Evolutionary conservation across 2,329 filamentous ascomycete genomes (phyloP).

Genomic region (Pleochaeta shiraiana): DNA sequence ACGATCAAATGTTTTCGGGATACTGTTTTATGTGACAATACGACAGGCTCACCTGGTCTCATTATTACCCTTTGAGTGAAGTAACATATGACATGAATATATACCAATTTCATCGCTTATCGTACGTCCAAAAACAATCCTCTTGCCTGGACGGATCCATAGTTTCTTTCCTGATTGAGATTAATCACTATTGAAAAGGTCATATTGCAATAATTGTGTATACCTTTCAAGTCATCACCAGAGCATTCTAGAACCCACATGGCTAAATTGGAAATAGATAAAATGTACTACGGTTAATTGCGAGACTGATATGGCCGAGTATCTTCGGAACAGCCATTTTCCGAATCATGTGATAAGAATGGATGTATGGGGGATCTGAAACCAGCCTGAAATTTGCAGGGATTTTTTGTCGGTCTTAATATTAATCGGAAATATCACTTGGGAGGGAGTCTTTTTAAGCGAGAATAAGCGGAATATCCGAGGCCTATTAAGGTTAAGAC

Average conservation of each 20-base stretch:
- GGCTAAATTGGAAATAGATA: neutral
- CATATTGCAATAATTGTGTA: slow-evolving; percentile 6
- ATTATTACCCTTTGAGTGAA: neutral
- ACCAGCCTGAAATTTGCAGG: no score
- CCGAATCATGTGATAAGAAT: no score
- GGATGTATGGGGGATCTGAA: no score
- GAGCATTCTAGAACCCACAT: slow-evolving; percentile 35
- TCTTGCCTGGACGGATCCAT: slow-evolving; percentile 72
- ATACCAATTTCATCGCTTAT: slow-evolving; percentile 25
- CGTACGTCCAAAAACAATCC: slow-evolving; percentile 69
- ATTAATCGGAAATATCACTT: no score
- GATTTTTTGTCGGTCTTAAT: no score
- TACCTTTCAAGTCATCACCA: slow-evolving; percentile 29
- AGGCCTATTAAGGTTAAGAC: no score
- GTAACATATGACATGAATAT: neutral
- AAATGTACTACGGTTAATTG: no score
- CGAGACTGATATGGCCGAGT: no score
- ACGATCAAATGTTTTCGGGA: slow-evolving; percentile 78
- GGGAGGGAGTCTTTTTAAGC: no score
- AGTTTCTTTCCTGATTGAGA: slow-evolving; percentile 38
- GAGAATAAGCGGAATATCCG: no score
- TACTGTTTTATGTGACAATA: slow-evolving; percentile 59
- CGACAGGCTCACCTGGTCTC: slow-evolving; percentile 32
- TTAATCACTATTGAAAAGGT: neutral
- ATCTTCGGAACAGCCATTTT: no score